Percentiles rank a stretch among this genome's conserved stretches.
These are phyloP conservation scores for Epithele typhae DNA, from an alignment of 768 basidiomycete genomes.

Conservation along the genomic window DNA sequence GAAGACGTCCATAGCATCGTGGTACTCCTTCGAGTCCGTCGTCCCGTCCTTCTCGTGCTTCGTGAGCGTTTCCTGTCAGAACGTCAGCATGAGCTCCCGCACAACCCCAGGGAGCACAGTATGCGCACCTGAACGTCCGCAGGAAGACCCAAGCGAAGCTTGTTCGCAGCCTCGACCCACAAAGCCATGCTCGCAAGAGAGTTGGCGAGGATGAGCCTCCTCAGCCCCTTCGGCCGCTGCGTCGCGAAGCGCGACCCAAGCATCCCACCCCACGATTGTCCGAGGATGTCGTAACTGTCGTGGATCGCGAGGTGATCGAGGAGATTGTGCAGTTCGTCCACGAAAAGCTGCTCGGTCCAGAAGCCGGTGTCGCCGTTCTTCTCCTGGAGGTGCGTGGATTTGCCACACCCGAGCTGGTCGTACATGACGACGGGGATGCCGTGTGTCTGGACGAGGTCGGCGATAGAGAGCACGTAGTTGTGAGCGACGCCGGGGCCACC, in stretches of 20 bases:
- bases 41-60: slow-evolving; percentile 44
- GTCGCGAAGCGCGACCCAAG: slow-evolving; percentile 39
- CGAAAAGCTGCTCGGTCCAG: slow-evolving; percentile 36
- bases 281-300: slow-evolving; percentile 39
- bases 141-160: slow-evolving; percentile 37
- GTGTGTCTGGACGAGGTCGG: slow-evolving; percentile 32
- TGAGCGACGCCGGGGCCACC: slow-evolving; percentile 50
- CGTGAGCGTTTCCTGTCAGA: slow-evolving; percentile 14
- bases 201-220: slow-evolving; percentile 32
- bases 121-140: slow-evolving; percentile 38
- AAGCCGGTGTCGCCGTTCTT: slow-evolving; percentile 21
- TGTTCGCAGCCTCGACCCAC: slow-evolving; percentile 29
- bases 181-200: slow-evolving; percentile 27
- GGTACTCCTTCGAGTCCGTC: slow-evolving; percentile 40
- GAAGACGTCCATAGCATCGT: slow-evolving; percentile 37
- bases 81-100: no score
- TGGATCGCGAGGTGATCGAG: slow-evolving; percentile 37
- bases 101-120: no score
- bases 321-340: slow-evolving; percentile 50
- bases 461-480: slow-evolving; percentile 35
- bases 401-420: slow-evolving; percentile 50
- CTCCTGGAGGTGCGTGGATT: slow-evolving; percentile 39
- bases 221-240: slow-evolving; percentile 33
- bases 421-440: slow-evolving; percentile 49
- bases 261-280: slow-evolving; percentile 61